Conservation (phyloP, 2,329 filamentous ascomycete genomes). For the Ceratocystis harringtonii region DNA sequence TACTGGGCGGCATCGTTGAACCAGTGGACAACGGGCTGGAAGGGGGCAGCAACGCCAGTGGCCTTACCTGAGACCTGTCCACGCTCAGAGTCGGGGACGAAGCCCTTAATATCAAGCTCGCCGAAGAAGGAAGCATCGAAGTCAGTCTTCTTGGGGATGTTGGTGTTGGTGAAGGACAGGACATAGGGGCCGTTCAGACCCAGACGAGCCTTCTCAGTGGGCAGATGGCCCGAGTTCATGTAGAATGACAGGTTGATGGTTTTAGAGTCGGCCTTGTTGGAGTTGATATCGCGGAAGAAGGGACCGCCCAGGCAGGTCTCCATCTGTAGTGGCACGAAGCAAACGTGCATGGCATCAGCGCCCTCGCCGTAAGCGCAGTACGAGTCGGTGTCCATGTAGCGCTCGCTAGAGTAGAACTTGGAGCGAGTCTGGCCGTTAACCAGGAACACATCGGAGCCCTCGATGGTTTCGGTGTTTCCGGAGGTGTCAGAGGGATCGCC, state of each 20-base stretch:
- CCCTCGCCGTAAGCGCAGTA: slow-evolving; percentile 44
- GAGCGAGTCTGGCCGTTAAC: slow-evolving; percentile 48
- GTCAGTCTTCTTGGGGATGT: slow-evolving; percentile 33
- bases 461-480: slow-evolving; percentile 36
- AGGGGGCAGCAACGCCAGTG: slow-evolving; percentile 37
- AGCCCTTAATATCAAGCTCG: slow-evolving; percentile 42
- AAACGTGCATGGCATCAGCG: slow-evolving; percentile 37
- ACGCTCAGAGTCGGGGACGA: slow-evolving; percentile 38
- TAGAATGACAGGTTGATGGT: slow-evolving; percentile 49
- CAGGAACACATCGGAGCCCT: slow-evolving; percentile 44
- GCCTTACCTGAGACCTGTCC: slow-evolving; percentile 47
- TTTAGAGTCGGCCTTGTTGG: slow-evolving; percentile 41
- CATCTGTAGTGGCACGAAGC: slow-evolving; percentile 42
- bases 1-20: slow-evolving; percentile 48
- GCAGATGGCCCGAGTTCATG: slow-evolving; percentile 51
- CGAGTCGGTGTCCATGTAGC: slow-evolving; percentile 53
- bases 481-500: slow-evolving; percentile 40
- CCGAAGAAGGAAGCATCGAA: slow-evolving; percentile 45
- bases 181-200: slow-evolving; percentile 53
- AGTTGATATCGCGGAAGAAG: slow-evolving; percentile 51
- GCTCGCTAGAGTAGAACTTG: slow-evolving; percentile 54
- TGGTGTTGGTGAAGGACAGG: slow-evolving; percentile 43
- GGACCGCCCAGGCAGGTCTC: slow-evolving; percentile 51
- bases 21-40: slow-evolving; percentile 49
- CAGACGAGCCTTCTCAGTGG: slow-evolving; percentile 46